Conservation (phyloP, 495 filamentous ascomycete species). For the Xylaria venustula region DNA sequence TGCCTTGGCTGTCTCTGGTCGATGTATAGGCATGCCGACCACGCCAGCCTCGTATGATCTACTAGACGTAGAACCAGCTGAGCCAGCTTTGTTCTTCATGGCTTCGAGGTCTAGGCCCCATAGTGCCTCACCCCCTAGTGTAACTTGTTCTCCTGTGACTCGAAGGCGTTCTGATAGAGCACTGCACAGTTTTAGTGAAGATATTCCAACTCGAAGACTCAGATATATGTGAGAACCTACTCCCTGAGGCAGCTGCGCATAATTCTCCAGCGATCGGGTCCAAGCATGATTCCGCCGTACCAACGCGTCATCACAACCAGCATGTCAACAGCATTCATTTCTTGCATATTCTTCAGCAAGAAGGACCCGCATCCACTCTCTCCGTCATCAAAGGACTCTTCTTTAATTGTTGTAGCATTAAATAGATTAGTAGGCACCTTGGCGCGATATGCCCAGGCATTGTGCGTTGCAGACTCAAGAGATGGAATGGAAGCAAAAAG, state of each 20-base stretch:
- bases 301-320: conserved; percentile 89
- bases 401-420: conserved; percentile 47
- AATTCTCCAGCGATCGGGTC: conserved; percentile 70
- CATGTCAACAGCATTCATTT: conserved; percentile 75
- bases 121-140: conserved; percentile 52
- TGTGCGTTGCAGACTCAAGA: conserved; percentile 48
- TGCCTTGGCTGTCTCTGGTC: conserved; percentile 58
- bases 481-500: conserved; percentile 40
- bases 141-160: conserved; percentile 36
- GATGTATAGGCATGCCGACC: conserved; percentile 62
- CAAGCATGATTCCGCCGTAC: conserved; percentile 87
- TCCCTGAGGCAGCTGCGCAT: conserved; percentile 47
- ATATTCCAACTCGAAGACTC: too few species aligned
- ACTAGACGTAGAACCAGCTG: conserved; percentile 18
- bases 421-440: conserved; percentile 28
- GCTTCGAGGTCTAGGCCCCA: conserved; percentile 81
- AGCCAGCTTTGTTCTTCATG: conserved; percentile 41
- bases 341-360: conserved; percentile 74
- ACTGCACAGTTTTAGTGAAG: not conserved
- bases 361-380: conserved; percentile 83
- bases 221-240: not conserved
- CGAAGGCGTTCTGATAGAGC: conserved; percentile 48
- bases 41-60: conserved; percentile 32
- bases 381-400: conserved; percentile 91
- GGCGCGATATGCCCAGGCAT: conserved; percentile 53